phyloP scores from a whole-genome alignment of 345 rosid genomes.

The Euphorbia lathyris region DNA sequence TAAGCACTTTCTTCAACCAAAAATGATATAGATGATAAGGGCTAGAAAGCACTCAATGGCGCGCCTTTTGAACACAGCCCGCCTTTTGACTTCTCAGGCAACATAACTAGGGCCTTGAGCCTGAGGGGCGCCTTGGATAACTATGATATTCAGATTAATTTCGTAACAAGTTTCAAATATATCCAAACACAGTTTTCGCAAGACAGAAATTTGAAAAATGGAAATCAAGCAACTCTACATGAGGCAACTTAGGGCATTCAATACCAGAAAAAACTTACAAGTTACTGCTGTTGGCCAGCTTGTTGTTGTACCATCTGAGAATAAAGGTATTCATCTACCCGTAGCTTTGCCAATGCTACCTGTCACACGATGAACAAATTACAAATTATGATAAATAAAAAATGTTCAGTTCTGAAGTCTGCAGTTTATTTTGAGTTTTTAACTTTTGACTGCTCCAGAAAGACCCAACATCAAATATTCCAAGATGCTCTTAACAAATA shows the following conservation, averaged over 20 bases:
- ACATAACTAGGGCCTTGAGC: too few species aligned
- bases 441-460: background rate
- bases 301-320: constrained; percentile 51
- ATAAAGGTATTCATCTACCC: constrained; percentile 63
- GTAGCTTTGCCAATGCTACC: constrained; percentile 70
- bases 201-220: too few species aligned
- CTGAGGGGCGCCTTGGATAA: too few species aligned
- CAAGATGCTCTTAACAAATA: background rate
- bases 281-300: constrained; percentile 29
- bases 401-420: background rate
- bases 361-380: constrained; percentile 15
- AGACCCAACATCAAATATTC: background rate
- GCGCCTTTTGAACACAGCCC: too few species aligned
- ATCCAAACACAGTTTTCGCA: too few species aligned
- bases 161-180: too few species aligned
- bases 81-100: too few species aligned
- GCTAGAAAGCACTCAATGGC: too few species aligned
- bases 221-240: background rate
- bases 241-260: background rate
- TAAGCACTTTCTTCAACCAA: too few species aligned
- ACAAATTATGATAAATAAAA: background rate
- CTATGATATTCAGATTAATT: too few species aligned
- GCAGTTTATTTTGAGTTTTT: too few species aligned
- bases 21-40: too few species aligned
- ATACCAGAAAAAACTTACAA: constrained; percentile 15